Evolutionary conservation across 164 flowering plant species (phyloP).

Genomic region (Liquidambar formosana): DNA sequence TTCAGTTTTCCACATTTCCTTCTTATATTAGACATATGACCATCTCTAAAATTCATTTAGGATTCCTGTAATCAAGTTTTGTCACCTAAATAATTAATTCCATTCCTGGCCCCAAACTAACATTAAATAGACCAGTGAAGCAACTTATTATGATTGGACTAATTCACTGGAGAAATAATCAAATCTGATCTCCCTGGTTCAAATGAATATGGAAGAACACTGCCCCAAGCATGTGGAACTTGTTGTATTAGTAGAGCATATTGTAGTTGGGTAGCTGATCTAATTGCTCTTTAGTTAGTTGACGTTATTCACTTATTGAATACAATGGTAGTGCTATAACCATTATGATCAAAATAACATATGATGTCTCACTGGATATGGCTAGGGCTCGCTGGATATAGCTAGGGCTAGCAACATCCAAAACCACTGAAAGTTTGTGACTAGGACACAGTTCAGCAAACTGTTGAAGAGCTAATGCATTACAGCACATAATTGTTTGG

Average conservation of each 20-base stretch:
- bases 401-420: too few species aligned
- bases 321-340: background rate
- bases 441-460: too few species aligned
- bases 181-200: background rate
- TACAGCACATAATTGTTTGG: background rate
- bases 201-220: background rate
- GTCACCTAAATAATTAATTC: background rate
- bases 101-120: background rate
- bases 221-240: background rate
- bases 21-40: too few species aligned
- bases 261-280: too few species aligned
- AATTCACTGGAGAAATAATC: background rate
- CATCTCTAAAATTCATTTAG: background rate
- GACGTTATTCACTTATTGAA: background rate
- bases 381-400: too few species aligned
- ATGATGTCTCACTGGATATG: background rate
- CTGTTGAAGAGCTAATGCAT: too few species aligned
- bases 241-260: too few species aligned
- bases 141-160: background rate
- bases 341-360: background rate
- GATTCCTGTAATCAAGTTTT: background rate
- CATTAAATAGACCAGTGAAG: background rate
- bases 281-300: background rate
- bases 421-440: too few species aligned
- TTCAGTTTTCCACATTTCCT: too few species aligned